Conservation (phyloP, 2,329 filamentous ascomycete species). For the Colletotrichum eleusines region DNA sequence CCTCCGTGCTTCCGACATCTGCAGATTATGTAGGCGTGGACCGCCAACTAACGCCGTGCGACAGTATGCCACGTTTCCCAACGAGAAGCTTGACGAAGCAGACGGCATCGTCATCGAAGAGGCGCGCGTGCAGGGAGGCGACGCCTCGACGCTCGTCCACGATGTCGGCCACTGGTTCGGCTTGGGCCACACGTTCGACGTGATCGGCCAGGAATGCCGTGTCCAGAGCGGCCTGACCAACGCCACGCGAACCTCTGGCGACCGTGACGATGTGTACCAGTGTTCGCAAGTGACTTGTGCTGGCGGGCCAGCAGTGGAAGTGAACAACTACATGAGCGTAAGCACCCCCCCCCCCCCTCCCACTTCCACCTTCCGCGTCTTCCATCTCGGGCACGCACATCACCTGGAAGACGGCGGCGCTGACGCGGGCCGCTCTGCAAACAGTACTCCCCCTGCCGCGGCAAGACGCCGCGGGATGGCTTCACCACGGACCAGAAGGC, state of each 20-base stretch:
- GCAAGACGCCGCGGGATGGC: slow-evolving; percentile 35
- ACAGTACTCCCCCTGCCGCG: slow-evolving; percentile 40
- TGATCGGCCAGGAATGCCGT: slow-evolving; percentile 38
- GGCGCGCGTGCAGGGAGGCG: slow-evolving; percentile 33
- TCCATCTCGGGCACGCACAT: background rate
- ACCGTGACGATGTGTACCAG: slow-evolving; percentile 32
- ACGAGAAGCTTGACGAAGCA: slow-evolving; percentile 25
- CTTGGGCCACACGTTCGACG: slow-evolving; percentile 39
- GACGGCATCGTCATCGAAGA: slow-evolving; percentile 37
- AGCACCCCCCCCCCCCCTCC: background rate
- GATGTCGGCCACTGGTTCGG: slow-evolving; percentile 44
- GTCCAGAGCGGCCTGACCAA: slow-evolving; percentile 42
- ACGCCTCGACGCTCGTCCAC: slow-evolving; percentile 47
- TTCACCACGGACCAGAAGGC: slow-evolving; percentile 46
- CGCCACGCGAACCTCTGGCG: slow-evolving; percentile 42
- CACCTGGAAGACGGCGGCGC: no score
- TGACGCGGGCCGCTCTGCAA: background rate
- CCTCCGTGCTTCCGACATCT: background rate
- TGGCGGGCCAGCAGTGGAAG: slow-evolving; percentile 23
- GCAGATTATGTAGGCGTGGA: no score
- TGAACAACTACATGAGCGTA: slow-evolving; percentile 46
- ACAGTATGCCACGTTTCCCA: slow-evolving; percentile 37
- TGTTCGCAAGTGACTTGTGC: slow-evolving; percentile 42
- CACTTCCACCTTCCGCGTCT: background rate
- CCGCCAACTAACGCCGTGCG: background rate